Evolutionary conservation across 164 flowering plant species (phyloP), one percentile per base, ranked within the genome.

Genomic region (Vitis riparia): DNA sequence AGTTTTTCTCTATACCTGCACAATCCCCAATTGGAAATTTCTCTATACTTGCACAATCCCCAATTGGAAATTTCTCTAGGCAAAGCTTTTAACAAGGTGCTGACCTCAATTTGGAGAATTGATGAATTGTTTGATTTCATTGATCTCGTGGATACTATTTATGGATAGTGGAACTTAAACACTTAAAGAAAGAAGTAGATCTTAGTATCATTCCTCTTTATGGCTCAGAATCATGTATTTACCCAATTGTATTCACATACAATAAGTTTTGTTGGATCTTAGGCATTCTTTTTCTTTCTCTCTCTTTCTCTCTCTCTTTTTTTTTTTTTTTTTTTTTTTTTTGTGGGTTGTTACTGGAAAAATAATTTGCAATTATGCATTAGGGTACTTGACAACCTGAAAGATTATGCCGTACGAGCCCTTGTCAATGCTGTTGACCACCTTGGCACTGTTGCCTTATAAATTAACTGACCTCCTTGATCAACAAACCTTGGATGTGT

Each of bases 341-440:
- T 23, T 23, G 27, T 23, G 27, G 17, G n/a, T 16, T 55, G 15
- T n/a, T 23, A 3, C 17, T 56, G 30, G 16, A 53, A 53, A 55
- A 3, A n/a, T 44, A 57, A 60, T 68, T 30, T 52, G 15, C 63
- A 8, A 5, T 50, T 8, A 37, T 52, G 13, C 15, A 30, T 61
- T 66, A 96, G 99, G 97, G 97, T 96, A 51, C 79, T 93, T 64
- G 97, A 93, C 70, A 91, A 91, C 80, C 83, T 96, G 74, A 96
- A 96, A 76, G 98, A 92, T 76, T 96, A 96, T 85, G 86, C 97
- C 59, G 94, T 96, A 13, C 70, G 89, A 71, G 98, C 98, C 59
- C 90, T 96, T 37, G 99, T 96, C 29, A 96, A 96, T 85, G 93
- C 98, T 62, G 94, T 96, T 68, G 99, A 96, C 82, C 99, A 96